These are phyloP conservation scores for Rutstroemia sp. DNA, from an alignment of 2,329 filamentous ascomycete genomes.

Conservation along the genomic window DNA sequence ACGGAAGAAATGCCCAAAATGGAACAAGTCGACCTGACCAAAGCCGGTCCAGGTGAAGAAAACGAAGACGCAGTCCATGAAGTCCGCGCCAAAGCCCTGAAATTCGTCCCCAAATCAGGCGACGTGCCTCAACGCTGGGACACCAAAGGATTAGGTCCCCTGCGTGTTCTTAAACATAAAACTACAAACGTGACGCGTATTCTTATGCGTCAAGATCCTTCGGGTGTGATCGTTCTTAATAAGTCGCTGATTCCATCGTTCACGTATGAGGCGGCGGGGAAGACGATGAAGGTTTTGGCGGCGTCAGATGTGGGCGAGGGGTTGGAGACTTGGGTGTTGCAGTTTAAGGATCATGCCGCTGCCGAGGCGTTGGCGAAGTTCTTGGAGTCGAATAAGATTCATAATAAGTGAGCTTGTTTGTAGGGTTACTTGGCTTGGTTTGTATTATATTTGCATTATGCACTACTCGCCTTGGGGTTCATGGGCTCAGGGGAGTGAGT, in stretches of 20 bases:
- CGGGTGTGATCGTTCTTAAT: constrained; percentile 69
- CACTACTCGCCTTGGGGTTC: too few relatives aligned
- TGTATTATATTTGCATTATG: neutral
- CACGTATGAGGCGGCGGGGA: constrained; percentile 53
- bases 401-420: neutral
- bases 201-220: constrained; percentile 66
- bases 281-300: constrained; percentile 52
- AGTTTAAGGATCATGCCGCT: constrained; percentile 51
- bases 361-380: constrained; percentile 40
- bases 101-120: constrained; percentile 45
- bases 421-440: neutral
- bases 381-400: constrained; percentile 9
- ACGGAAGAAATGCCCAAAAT: constrained; percentile 43
- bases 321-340: constrained; percentile 63
- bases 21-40: constrained; percentile 63
- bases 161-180: constrained; percentile 69
- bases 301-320: constrained; percentile 50
- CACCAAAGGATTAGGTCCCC: constrained; percentile 61
- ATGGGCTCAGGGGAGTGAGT: too few relatives aligned
- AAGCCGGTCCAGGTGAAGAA: constrained; percentile 60
- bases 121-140: constrained; percentile 54
- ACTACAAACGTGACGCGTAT: constrained; percentile 59
- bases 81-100: constrained; percentile 61
- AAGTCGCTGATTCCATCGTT: constrained; percentile 53
- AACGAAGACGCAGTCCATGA: constrained; percentile 66